These are phyloP conservation scores for Pestalotiopsis sp. DNA, from an alignment of 2,329 filamentous ascomycete species.

Conservation along the genomic window DNA sequence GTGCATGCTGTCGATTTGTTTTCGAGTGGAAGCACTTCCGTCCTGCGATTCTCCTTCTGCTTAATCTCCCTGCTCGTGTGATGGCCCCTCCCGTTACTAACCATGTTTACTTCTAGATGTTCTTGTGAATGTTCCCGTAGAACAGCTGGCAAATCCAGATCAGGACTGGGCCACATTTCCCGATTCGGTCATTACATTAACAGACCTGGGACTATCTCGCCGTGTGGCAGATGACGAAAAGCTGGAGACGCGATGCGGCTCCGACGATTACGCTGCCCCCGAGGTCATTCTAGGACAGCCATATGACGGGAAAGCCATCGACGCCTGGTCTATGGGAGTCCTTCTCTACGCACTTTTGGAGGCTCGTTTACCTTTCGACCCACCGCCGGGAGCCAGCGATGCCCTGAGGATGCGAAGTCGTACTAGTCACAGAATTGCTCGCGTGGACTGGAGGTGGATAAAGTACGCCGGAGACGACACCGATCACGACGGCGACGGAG, in stretches of 20 bases:
- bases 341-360: constrained; percentile 92
- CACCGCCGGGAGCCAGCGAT: constrained; percentile 78
- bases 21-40: constrained; percentile 63
- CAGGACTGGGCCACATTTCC: constrained; percentile 76
- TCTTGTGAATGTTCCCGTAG: constrained; percentile 78
- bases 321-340: constrained; percentile 95
- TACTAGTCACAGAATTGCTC: constrained; percentile 90
- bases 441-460: constrained; percentile 95
- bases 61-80: neutral
- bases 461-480: constrained; percentile 82
- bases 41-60: constrained; percentile 19
- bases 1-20: constrained; percentile 31
- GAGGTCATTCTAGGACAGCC: constrained; percentile 94
- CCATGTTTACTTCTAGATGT: constrained; percentile 62
- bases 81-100: constrained; percentile 2
- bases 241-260: constrained; percentile 91
- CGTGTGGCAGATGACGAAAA: constrained; percentile 84
- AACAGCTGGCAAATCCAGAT: constrained; percentile 64
- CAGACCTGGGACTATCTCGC: constrained; percentile 87
- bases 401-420: constrained; percentile 75
- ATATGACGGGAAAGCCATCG: constrained; percentile 89
- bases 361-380: constrained; percentile 90
- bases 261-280: constrained; percentile 94
- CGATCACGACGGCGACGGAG: constrained; percentile 73
- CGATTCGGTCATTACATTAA: constrained; percentile 82